Evolutionary conservation across 345 rosid species (phyloP).

Genomic region (Mangifera indica): DNA sequence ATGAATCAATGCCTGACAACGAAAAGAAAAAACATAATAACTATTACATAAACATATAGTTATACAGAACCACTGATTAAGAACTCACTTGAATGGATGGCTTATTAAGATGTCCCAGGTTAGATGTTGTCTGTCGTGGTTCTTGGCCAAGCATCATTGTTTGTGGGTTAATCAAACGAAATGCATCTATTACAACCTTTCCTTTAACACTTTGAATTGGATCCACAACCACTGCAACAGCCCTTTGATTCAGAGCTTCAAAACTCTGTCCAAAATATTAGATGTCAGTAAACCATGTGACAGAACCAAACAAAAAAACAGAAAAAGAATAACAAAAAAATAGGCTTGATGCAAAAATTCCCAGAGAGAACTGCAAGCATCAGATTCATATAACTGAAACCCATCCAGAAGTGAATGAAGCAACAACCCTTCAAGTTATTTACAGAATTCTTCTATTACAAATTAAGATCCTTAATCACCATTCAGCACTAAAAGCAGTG

Average conservation of each 20-base stretch:
- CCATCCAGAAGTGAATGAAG: background rate
- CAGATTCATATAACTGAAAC: background rate
- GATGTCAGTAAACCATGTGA: slow-evolving; percentile 1
- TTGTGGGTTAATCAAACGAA: slow-evolving; percentile 91
- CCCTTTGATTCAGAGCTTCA: slow-evolving; percentile 97
- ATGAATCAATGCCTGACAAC: slow-evolving; percentile 83
- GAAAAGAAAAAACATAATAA: slow-evolving; percentile 19
- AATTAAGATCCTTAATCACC: background rate
- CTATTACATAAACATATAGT: background rate
- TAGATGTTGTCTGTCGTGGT: slow-evolving; percentile 95
- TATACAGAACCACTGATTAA: background rate
- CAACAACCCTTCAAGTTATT: background rate
- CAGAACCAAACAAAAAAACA: background rate
- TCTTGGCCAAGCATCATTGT: slow-evolving; percentile 99
- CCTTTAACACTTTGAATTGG: slow-evolving; percentile 98
- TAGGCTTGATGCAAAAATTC: background rate
- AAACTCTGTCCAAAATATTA: slow-evolving; percentile 62
- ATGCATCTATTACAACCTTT: slow-evolving; percentile 97
- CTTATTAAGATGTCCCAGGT: slow-evolving; percentile 95
- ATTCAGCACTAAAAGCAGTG: background rate
- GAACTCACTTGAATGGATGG: slow-evolving; percentile 86
- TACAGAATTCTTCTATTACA: background rate
- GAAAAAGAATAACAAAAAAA: background rate
- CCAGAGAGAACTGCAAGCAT: background rate
- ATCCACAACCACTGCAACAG: slow-evolving; percentile 98